phyloP scores from a whole-genome alignment of 768 basidiomycete species.

The Cyathus striatus region DNA sequence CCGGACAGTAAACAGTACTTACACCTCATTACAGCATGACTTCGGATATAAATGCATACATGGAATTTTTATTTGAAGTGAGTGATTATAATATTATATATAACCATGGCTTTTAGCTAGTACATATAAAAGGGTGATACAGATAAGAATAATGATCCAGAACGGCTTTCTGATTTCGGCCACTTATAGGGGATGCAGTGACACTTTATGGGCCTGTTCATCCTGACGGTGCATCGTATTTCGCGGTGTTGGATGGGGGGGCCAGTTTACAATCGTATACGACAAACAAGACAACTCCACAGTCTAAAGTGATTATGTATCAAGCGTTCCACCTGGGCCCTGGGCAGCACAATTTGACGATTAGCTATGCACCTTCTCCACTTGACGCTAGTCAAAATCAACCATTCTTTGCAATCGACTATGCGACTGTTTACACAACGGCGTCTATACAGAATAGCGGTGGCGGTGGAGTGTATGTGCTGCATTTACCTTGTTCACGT shows the following conservation, averaged over 20 bases:
- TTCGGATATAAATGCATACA: constrained; percentile 19
- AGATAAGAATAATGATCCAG: not conserved
- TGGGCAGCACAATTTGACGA: constrained; percentile 5
- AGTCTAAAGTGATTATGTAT: constrained; percentile 20
- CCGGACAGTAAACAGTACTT: too few species aligned
- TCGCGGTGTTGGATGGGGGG: constrained; percentile 29
- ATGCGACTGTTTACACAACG: constrained; percentile 21
- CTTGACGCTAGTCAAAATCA: too few species aligned
- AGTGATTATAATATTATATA: constrained; percentile 5
- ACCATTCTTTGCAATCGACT: constrained; percentile 19
- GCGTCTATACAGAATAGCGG: constrained; percentile 14
- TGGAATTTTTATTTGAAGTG: constrained; percentile 35
- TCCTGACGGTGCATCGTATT: constrained; percentile 26
- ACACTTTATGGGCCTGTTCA: constrained; percentile 38
- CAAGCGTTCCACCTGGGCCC: constrained; percentile 15
- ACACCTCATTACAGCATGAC: constrained; percentile 34
- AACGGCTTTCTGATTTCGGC: too few species aligned
- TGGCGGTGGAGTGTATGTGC: too few species aligned
- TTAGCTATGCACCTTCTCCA: not conserved
- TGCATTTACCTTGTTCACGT: too few species aligned
- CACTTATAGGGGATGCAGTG: constrained; percentile 33
- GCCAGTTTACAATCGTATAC: constrained; percentile 10
- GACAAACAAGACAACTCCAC: constrained; percentile 16
- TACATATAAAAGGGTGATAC: constrained; percentile 1
- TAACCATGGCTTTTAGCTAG: constrained; percentile 8